Evolutionary conservation across 106 monocot genomes (phyloP), one percentile per base, ranked within the genome.

Genomic region (Dendrobium officinale): DNA sequence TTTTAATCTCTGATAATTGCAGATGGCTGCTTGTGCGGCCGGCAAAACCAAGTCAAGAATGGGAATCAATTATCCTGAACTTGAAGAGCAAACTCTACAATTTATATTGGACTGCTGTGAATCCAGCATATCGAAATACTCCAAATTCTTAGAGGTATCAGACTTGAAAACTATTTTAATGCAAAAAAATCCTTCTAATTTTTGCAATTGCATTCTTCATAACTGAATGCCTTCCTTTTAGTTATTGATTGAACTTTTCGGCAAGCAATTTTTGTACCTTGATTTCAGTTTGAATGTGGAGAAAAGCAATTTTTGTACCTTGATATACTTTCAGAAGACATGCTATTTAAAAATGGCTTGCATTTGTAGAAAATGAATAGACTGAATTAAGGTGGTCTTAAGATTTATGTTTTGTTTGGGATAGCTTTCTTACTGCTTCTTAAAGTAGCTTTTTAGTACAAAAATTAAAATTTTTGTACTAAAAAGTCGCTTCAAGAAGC

Each of bases 1-100:
- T 64, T 16, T 72, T 40, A 37, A 33, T 33, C 16, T 72, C 48
- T 78, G 17, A 77, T 61, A 77, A 45, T 79, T 84, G 13, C 74
- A 96, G 96, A 90, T 97, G 90, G 96, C 96, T 86, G 81, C 86
- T 76, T 86, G 85, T 74, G 90, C 96, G 72, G 89, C 90, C 19
- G 81, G 82, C 78, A 87, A 82, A 67, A 86, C 61, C 55, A 84
- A 43, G 66, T 72, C 81, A 5, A 89, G 84, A 75, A 80, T 45
- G 44, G 78, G 70, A 80, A 27, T 86, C 15, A 86, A 74, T 42
- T 94, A 89, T 81, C 94, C 94, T 29, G 91, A 92, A 72, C 43
- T 97, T 74, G 92, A 94, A 79, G 94, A 97, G 78, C 79, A 89
- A 79, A 76, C 92, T 77, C 78, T 97, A 56, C 96, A 97, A 80